Base-by-base conservation (phyloP, 257 asterid genomes). In the Nicotiana benthamiana region DNA sequence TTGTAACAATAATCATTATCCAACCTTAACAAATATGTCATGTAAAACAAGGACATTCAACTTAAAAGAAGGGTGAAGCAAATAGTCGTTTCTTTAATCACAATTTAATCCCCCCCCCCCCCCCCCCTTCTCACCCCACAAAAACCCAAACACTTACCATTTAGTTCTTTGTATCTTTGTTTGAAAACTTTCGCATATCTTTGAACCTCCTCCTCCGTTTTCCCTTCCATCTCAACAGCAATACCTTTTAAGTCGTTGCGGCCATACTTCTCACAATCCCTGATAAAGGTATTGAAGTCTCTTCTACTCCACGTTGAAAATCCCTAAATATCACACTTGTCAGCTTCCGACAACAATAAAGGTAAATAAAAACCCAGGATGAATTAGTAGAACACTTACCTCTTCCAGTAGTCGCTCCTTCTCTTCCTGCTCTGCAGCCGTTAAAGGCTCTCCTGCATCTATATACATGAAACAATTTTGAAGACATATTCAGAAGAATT, bases 261-360 rank as follows among this genome's bases (percentile, higher is more conserved):
- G 57, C 99, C 98, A 80, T 93, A 94, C 85, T 96, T 96, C 83
- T 96, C 99, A 85, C 99, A 96, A 57, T 98, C 95, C 91, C 98
- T 89, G 89, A 96, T 93, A 87, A 94, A 96, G 67, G 97, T 81
- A 82, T 90, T 94, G 89, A 96, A 96, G 88, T 96, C 99, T 88
- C 90, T 91, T 87, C 97, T 91, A 92, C 99, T 96, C 98, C 98
- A 96, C 24, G 96, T 74, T 62, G 99, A 92, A 84, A 96, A 96
- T 62, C 99, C 99, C 99, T 96, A 79, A 56, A 87, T 9, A 53
- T 75, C 43, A 18, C 20, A 65, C 43, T 26, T 80, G 53, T 80
- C 79, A 74, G 51, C 61, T 16, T 51, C 46, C 61, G 17, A 51
- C 62, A 24, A 48, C 16, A 7, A 74, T 24, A 74, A 16, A 74